Evolutionary conservation across 1,139 yeast species (phyloP).

Genomic region (Suhomyces kunorum): DNA sequence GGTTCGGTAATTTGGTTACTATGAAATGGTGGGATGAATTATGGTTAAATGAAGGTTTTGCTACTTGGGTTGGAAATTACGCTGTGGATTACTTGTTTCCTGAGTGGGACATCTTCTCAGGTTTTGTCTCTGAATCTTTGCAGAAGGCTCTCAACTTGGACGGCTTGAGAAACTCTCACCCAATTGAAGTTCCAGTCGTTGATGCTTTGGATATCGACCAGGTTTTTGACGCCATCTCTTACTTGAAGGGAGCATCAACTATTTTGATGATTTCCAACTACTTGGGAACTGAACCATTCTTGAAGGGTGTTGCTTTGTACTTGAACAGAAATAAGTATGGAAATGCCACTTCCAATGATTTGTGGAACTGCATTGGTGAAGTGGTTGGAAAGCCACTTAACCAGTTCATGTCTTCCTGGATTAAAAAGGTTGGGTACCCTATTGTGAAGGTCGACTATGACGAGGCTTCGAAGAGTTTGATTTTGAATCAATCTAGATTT

Average conservation of each 20-base stretch:
- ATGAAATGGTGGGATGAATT: slow-evolving; percentile 97
- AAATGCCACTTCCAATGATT: slow-evolving; percentile 76
- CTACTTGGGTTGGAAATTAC: slow-evolving; percentile 84
- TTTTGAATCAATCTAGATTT: slow-evolving; percentile 71
- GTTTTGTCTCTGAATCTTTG: slow-evolving; percentile 65
- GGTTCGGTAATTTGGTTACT: slow-evolving; percentile 91
- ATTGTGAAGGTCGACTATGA: slow-evolving; percentile 61
- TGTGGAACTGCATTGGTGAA: slow-evolving; percentile 75
- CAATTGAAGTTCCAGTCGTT: slow-evolving; percentile 81
- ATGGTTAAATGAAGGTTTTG: slow-evolving; percentile 90
- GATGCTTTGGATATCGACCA: slow-evolving; percentile 83
- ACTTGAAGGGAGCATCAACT: slow-evolving; percentile 78
- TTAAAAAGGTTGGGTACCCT: slow-evolving; percentile 83
- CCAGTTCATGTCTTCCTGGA: slow-evolving; percentile 78
- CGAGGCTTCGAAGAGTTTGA: slow-evolving; percentile 38
- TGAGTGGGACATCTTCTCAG: slow-evolving; percentile 84
- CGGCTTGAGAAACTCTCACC: slow-evolving; percentile 75
- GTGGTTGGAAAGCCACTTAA: slow-evolving; percentile 76
- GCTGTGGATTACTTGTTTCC: slow-evolving; percentile 78
- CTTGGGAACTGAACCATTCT: slow-evolving; percentile 64
- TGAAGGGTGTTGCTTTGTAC: slow-evolving; percentile 71
- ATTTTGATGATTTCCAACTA: slow-evolving; percentile 71
- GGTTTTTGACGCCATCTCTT: slow-evolving; percentile 82
- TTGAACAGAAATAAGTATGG: slow-evolving; percentile 69
- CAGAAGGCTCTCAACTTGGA: slow-evolving; percentile 74